A percentile compares a stretch with the other conserved stretches of the same genome.
phyloP scores from a whole-genome alignment of 805 yeast species.

The Metschnikowia kofuensis region DNA sequence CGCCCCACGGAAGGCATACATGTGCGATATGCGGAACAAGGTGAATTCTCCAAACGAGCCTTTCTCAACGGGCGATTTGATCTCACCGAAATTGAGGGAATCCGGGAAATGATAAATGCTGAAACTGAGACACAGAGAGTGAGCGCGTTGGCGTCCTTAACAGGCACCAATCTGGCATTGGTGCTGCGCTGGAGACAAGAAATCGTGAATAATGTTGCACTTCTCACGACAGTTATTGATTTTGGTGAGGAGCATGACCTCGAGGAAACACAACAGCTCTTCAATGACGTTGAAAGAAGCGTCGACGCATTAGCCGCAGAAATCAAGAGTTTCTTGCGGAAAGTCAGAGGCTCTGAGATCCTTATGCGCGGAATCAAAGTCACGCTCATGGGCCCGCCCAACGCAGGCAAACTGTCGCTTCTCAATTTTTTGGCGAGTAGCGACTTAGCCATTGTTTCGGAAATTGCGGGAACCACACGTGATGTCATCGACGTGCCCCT shows the following conservation, averaged over 20 bases:
- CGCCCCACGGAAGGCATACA: slow-evolving; percentile 33
- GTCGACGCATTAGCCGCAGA: slow-evolving; percentile 43
- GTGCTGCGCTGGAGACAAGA: slow-evolving; percentile 66
- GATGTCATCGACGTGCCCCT: slow-evolving; percentile 80
- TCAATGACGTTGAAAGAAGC: slow-evolving; percentile 46
- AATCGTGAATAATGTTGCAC: slow-evolving; percentile 65
- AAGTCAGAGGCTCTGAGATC: slow-evolving; percentile 57
- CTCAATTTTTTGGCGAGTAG: slow-evolving; percentile 71
- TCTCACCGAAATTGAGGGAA: slow-evolving; percentile 87
- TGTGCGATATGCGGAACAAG: slow-evolving; percentile 84
- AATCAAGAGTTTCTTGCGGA: slow-evolving; percentile 42
- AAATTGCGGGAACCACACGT: slow-evolving; percentile 90
- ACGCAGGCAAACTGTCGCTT: slow-evolving; percentile 92
- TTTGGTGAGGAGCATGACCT: slow-evolving; percentile 92
- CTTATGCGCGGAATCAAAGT: slow-evolving; percentile 70
- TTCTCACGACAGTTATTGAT: slow-evolving; percentile 84
- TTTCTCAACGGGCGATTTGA: slow-evolving; percentile 82
- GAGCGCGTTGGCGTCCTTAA: slow-evolving; percentile 69
- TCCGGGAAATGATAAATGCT: slow-evolving; percentile 84
- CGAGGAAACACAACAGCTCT: slow-evolving; percentile 56
- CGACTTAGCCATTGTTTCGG: slow-evolving; percentile 88
- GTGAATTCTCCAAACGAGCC: slow-evolving; percentile 88
- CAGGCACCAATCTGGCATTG: slow-evolving; percentile 57
- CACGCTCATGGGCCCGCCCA: slow-evolving; percentile 84
- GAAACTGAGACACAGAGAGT: slow-evolving; percentile 87